phyloP scores from a whole-genome alignment of 805 yeast genomes.

The Jamesozyma rosinii region DNA sequence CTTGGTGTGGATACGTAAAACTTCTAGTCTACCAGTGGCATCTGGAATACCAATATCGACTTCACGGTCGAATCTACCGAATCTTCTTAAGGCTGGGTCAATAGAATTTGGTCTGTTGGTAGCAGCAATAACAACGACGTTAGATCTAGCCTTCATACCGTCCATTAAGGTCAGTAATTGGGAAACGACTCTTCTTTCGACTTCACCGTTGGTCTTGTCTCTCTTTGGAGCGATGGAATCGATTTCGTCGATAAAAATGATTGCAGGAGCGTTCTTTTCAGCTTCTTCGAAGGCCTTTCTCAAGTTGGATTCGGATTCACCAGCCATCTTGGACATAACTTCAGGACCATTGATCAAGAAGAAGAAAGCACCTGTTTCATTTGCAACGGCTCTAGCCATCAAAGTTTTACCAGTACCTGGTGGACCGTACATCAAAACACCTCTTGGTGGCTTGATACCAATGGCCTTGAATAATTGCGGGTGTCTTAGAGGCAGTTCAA shows the following conservation, averaged over 20 bases:
- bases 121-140: slow-evolving; percentile 97
- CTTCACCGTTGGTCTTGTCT: slow-evolving; percentile 99
- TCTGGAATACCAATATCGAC: slow-evolving; percentile 93
- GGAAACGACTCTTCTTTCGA: slow-evolving; percentile 97
- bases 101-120: slow-evolving; percentile 71
- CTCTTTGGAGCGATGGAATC: slow-evolving; percentile 99
- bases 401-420: slow-evolving; percentile 99
- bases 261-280: slow-evolving; percentile 95
- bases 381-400: slow-evolving; percentile 99
- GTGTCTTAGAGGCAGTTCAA: slow-evolving; percentile 94
- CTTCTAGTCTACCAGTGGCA: slow-evolving; percentile 96
- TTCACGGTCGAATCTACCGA: slow-evolving; percentile 86
- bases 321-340: slow-evolving; percentile 99
- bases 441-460: slow-evolving; percentile 98
- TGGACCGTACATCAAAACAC: slow-evolving; percentile 96
- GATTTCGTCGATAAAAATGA: slow-evolving; percentile 95
- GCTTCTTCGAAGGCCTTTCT: slow-evolving; percentile 99
- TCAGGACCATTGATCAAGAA: slow-evolving; percentile 98
- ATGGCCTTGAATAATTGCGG: slow-evolving; percentile 96
- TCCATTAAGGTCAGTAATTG: slow-evolving; percentile 97
- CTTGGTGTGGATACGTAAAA: slow-evolving; percentile 93
- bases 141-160: slow-evolving; percentile 99
- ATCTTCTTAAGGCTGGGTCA: slow-evolving; percentile 75
- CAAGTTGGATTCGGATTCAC: slow-evolving; percentile 94
- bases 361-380: slow-evolving; percentile 98